Evolutionary conservation across 2,329 filamentous ascomycete genomes (phyloP), one percentile per base, ranked within the genome.

Genomic region (Curvularia sp.): DNA sequence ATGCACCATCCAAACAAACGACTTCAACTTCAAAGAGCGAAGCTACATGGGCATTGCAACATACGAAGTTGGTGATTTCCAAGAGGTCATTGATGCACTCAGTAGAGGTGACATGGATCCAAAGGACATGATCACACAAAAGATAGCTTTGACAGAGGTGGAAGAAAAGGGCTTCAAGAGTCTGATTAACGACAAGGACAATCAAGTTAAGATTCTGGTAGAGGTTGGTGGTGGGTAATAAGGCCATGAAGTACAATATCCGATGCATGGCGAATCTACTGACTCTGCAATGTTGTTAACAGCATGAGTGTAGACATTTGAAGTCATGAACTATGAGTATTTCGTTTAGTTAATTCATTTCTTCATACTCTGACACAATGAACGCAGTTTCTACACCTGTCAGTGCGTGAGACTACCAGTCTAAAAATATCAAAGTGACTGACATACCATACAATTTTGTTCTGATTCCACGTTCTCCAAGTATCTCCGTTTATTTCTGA

Each of bases 1-100:
- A n/a, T 80, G 78, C 46, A 78, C 75, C 0, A 77, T 85, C 42
- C 73, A 76, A 33, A 81, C 82, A 4, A 85, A 85, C 55, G 78
- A 82, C 56, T 73, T 85, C 35, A 79, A 82, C 4, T 85, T 85
- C 74, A 79, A 82, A 57, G 83, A 85, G 71, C 75, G 80, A 53
- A 80, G 69, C n/a, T 85, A 84, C 57, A 76, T 83, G 69, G 83
- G 82, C 33, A 79, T 84, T 35, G 82, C 82, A 26, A 84, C 82
- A 1, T 85, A 84, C 67, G 75, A 79, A 42, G 74, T 80, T n/a
- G 80, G 80, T 1, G 83, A 85, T 61, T 85, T 84, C 60, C 77
- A 83, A 58, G 73, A 76, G 62, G 73, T 75, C 1, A 67, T 75
- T 42, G 76, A 83, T 54, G 82, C 82, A 8, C 72, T 84, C 30